Conservation (phyloP, 2,329 filamentous ascomycete genomes). For the Fusarium tupiense region DNA sequence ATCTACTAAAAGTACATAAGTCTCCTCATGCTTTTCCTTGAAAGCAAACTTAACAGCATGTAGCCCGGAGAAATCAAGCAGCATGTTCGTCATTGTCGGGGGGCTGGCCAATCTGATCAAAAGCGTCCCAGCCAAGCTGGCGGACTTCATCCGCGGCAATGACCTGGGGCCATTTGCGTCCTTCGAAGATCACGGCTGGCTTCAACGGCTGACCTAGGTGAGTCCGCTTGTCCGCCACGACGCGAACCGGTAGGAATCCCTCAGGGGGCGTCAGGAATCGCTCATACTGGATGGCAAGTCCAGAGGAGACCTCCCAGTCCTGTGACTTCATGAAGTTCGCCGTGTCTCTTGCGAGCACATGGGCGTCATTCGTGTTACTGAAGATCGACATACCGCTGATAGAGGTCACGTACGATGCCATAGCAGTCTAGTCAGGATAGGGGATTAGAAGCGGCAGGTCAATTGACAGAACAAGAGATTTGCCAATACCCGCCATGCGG, state of each 20-base stretch:
- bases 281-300: background rate
- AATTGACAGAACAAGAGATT: fast-evolving
- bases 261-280: fast-evolving
- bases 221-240: background rate
- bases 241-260: no score
- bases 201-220: background rate
- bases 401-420: background rate
- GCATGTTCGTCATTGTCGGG: no score
- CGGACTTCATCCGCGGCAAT: no score
- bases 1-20: no score
- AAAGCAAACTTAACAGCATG: no score
- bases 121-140: no score
- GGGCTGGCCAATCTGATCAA: no score
- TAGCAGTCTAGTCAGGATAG: fast-evolving
- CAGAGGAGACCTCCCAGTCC: fast-evolving
- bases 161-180: no score
- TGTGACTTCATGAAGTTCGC: background rate
- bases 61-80: no score
- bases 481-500: fast-evolving
- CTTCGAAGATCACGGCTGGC: background rate
- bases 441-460: background rate
- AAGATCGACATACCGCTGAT: background rate
- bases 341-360: background rate
- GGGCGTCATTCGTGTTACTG: background rate
- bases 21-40: no score